These are phyloP conservation scores for Pyrenochaeta sp. DNA, from an alignment of 2,329 filamentous ascomycete species.

Conservation along the genomic window DNA sequence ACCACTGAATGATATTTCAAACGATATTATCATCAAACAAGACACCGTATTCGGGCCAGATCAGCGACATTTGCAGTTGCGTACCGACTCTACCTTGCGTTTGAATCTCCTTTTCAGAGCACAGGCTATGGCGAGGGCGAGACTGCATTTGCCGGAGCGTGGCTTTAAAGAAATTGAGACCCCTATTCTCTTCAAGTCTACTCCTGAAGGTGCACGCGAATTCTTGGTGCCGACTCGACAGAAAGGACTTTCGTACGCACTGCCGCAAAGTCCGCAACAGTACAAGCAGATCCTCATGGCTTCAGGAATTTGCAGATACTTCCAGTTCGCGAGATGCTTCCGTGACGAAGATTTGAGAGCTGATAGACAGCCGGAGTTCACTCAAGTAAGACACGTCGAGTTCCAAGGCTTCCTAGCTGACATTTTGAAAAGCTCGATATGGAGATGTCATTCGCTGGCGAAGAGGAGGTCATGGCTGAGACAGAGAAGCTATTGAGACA, in stretches of 20 bases:
- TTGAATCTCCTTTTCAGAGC: constrained; percentile 76
- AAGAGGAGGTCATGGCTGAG: constrained; percentile 71
- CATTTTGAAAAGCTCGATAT: constrained; percentile 74
- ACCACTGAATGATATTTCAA: constrained; percentile 75
- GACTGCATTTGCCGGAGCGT: constrained; percentile 60
- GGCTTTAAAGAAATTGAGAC: constrained; percentile 86
- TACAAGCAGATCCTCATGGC: constrained; percentile 99
- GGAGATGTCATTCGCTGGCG: constrained; percentile 86
- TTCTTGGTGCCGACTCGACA: constrained; percentile 89
- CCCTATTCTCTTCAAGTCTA: constrained; percentile 95
- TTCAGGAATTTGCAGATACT: constrained; percentile 81
- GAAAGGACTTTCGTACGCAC: constrained; percentile 80
- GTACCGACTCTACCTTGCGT: constrained; percentile 72
- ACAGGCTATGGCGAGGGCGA: constrained; percentile 62
- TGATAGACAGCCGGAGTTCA: constrained; percentile 96
- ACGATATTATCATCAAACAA: constrained; percentile 77
- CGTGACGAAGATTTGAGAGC: constrained; percentile 92
- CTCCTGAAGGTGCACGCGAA: constrained; percentile 91
- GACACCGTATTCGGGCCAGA: constrained; percentile 77
- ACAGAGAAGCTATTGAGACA: constrained; percentile 62
- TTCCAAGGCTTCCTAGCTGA: constrained; percentile 5
- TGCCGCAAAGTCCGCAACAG: constrained; percentile 96
- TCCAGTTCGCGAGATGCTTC: constrained; percentile 93
- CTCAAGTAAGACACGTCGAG: constrained; percentile 67
- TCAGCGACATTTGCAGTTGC: constrained; percentile 83